Conservation (phyloP, 169 alveolate species). For the Cryptosporidium parvum region DNA sequence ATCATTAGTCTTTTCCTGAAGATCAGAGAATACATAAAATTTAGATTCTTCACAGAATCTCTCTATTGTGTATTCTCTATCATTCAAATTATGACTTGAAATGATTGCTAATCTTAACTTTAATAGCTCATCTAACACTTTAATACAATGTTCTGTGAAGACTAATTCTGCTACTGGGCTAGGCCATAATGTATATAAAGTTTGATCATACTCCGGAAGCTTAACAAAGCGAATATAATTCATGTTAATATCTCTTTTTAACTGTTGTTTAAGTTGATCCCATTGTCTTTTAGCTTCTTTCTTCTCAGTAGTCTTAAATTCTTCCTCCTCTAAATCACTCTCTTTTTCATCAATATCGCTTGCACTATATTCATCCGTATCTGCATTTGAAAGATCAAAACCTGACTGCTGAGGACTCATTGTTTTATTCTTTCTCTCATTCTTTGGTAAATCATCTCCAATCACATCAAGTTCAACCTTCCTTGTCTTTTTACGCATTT, state of each 20-base stretch:
- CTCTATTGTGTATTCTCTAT: slow-evolving; percentile 46
- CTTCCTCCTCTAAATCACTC: neutral
- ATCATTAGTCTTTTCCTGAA: slow-evolving; percentile 9
- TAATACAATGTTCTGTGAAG: slow-evolving; percentile 27
- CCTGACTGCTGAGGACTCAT: neutral
- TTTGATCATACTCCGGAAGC: slow-evolving; percentile 56
- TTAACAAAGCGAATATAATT: slow-evolving; percentile 44
- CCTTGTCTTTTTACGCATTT: neutral
- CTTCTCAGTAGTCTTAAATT: neutral
- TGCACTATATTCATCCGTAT: slow-evolving; percentile 7
- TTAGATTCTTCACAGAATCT: slow-evolving; percentile 56
- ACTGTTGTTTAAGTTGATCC: slow-evolving; percentile 48
- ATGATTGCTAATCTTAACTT: slow-evolving; percentile 35
- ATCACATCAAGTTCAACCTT: neutral
- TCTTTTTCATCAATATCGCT: neutral
- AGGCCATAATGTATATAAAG: slow-evolving; percentile 64
- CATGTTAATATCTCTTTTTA: slow-evolving; percentile 52
- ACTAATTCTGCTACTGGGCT: slow-evolving; percentile 12
- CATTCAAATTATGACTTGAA: slow-evolving; percentile 40
- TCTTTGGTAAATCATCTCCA: neutral
- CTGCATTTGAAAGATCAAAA: neutral
- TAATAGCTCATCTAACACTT: slow-evolving; percentile 49
- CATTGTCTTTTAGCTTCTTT: slow-evolving; percentile 50
- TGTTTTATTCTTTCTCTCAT: neutral
- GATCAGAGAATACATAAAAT: slow-evolving; percentile 42